These are phyloP conservation scores for Echites panduratus DNA, from an alignment of 257 asterid genomes.

Conservation along the genomic window DNA sequence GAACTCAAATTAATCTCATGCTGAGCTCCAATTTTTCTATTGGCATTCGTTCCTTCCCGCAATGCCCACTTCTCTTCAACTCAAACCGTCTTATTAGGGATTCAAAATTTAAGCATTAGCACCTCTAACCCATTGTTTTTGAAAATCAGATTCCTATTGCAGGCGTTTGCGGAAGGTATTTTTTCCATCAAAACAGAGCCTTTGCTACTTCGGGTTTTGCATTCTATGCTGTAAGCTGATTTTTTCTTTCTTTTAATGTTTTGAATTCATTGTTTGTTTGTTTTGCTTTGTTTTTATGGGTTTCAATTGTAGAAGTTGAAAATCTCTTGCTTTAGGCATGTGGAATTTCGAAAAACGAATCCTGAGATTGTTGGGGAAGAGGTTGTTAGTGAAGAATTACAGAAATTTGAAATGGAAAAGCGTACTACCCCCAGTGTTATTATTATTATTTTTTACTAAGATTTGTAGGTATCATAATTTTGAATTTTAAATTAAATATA, in stretches of 20 bases:
- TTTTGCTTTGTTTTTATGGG: neutral
- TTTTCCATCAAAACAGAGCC: constrained; percentile 2
- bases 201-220: neutral
- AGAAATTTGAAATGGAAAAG: constrained; percentile 35
- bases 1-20: constrained; percentile 43
- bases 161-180: constrained; percentile 51
- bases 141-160: constrained; percentile 31
- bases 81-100: constrained; percentile 37
- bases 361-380: constrained; percentile 50
- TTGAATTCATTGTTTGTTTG: neutral
- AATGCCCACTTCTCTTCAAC: constrained; percentile 34
- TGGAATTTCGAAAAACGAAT: constrained; percentile 39
- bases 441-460: too few relatives aligned
- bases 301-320: constrained; percentile 50
- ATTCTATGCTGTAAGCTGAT: constrained; percentile 1
- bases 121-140: constrained; percentile 29
- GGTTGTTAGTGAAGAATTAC: constrained; percentile 39
- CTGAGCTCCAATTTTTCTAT: constrained; percentile 38
- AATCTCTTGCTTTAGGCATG: constrained; percentile 71
- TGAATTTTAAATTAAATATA: too few relatives aligned
- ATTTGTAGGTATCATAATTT: too few relatives aligned
- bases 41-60: constrained; percentile 47
- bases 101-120: constrained; percentile 36
- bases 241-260: neutral
- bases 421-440: constrained; percentile 32